Conservation (phyloP, 1,139 yeast genomes). For the Hyphopichia wangnamkhiaoensis region DNA sequence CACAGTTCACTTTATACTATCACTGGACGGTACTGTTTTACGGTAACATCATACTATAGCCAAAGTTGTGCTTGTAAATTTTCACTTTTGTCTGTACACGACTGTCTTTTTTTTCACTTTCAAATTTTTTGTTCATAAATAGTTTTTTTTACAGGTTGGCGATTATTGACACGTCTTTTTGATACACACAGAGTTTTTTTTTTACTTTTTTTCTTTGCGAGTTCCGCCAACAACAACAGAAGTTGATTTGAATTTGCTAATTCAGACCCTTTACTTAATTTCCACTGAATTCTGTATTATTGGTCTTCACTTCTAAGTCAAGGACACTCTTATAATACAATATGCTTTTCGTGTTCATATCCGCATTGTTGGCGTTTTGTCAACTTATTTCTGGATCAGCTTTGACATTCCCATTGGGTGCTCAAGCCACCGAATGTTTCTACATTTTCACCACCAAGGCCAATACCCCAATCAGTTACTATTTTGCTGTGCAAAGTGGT, state of each 20-base stretch:
- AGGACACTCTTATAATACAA: neutral
- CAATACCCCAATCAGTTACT: constrained; percentile 69
- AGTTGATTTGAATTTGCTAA: neutral
- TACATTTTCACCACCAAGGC: constrained; percentile 70
- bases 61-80: no score
- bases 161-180: neutral
- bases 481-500: constrained; percentile 92
- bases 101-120: no score
- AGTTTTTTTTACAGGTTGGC: no score
- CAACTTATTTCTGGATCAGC: constrained; percentile 48
- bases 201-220: neutral
- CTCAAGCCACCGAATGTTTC: constrained; percentile 76
- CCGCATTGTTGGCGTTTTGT: constrained; percentile 23
- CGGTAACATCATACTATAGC: no score
- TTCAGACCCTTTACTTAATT: neutral
- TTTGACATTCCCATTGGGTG: constrained; percentile 74
- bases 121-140: neutral
- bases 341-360: constrained; percentile 18
- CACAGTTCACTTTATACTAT: neutral
- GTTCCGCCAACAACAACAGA: neutral
- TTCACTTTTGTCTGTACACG: neutral
- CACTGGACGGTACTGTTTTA: no score
- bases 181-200: neutral
- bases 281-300: neutral
- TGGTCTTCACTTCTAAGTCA: neutral